A percentile compares a stretch with the other conserved stretches of the same genome.
phyloP scores from a whole-genome alignment of 148 eudicot species.

The Rhododendron vialii region DNA sequence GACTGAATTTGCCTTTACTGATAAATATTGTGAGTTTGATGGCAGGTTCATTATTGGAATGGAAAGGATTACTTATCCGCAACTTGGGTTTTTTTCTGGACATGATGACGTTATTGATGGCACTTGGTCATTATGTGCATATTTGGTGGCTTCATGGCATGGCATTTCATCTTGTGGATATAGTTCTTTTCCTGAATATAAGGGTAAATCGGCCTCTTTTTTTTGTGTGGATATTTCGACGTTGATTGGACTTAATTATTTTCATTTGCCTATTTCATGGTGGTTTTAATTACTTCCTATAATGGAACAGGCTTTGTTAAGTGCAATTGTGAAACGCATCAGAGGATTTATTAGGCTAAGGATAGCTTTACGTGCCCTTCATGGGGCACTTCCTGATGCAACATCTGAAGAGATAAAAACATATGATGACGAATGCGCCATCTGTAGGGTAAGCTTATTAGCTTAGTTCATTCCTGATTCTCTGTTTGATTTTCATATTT shows the following conservation, averaged over 20 bases:
- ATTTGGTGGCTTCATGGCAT: conserved; percentile 99
- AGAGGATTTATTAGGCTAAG: conserved; percentile 75
- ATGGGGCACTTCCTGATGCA: conserved; percentile 97
- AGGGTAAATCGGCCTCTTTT: conserved; percentile 83
- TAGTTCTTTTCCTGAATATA: conserved; percentile 79
- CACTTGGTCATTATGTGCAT: conserved; percentile 77
- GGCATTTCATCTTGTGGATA: conserved; percentile 94
- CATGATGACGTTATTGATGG: conserved; percentile 76
- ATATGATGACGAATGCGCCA: conserved; percentile 97
- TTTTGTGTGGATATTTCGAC: neutral
- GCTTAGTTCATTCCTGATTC: neutral
- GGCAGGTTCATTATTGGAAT: conserved; percentile 90
- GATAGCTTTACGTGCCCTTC: conserved; percentile 84
- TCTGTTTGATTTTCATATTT: conserved; percentile 7
- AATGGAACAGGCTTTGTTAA: conserved; percentile 63
- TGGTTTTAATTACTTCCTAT: neutral
- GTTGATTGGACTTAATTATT: neutral
- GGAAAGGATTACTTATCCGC: conserved; percentile 80
- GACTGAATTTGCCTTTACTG: neutral
- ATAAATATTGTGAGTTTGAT: conserved; percentile 1
- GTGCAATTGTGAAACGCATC: conserved; percentile 76
- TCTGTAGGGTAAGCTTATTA: conserved; percentile 68
- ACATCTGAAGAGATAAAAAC: conserved; percentile 72
- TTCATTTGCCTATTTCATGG: neutral
- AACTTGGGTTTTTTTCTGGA: conserved; percentile 88